phyloP scores from a whole-genome alignment of 257 asterid genomes.

The Vinca minor region DNA sequence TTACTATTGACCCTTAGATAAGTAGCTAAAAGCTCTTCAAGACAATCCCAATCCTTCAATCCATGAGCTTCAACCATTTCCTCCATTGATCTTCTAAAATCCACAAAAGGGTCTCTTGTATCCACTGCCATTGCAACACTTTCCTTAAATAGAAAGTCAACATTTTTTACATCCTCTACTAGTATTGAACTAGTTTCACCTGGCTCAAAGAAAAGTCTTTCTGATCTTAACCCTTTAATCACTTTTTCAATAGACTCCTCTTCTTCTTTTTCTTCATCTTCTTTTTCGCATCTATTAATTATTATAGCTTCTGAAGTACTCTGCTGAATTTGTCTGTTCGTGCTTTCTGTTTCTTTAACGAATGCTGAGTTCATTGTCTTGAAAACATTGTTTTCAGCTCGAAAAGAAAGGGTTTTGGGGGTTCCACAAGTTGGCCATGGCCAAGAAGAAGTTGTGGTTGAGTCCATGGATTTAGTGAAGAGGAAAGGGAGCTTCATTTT shows the following conservation, averaged over 20 bases:
- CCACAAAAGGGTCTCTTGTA: slow-evolving; percentile 51
- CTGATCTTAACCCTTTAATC: slow-evolving; percentile 47
- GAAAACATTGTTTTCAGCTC: slow-evolving; percentile 22
- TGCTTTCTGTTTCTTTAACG: no score
- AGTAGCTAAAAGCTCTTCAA: slow-evolving; percentile 55
- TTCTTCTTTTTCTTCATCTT: neutral
- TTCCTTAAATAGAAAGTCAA: slow-evolving; percentile 16
- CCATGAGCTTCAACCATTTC: slow-evolving; percentile 68
- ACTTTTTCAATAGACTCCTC: slow-evolving; percentile 24
- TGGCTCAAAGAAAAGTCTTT: slow-evolving; percentile 66
- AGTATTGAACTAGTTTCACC: slow-evolving; percentile 54
- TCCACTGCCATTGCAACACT: slow-evolving; percentile 39
- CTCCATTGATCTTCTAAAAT: slow-evolving; percentile 66
- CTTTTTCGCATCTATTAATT: no score
- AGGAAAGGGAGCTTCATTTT: slow-evolving; percentile 49
- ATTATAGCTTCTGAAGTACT: no score
- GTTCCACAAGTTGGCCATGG: slow-evolving; percentile 44
- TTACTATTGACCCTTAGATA: slow-evolving; percentile 42
- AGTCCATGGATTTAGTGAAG: slow-evolving; percentile 41
- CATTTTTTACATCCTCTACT: slow-evolving; percentile 26
- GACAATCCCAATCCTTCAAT: slow-evolving; percentile 38
- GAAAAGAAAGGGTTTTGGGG: slow-evolving; percentile 60
- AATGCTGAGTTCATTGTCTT: slow-evolving; percentile 30
- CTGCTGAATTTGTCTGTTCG: slow-evolving; percentile 3
- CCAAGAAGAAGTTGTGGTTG: slow-evolving; percentile 25